These are phyloP conservation scores for Clonostachys byssicola DNA, from an alignment of 2,329 filamentous ascomycete species.

Conservation along the genomic window DNA sequence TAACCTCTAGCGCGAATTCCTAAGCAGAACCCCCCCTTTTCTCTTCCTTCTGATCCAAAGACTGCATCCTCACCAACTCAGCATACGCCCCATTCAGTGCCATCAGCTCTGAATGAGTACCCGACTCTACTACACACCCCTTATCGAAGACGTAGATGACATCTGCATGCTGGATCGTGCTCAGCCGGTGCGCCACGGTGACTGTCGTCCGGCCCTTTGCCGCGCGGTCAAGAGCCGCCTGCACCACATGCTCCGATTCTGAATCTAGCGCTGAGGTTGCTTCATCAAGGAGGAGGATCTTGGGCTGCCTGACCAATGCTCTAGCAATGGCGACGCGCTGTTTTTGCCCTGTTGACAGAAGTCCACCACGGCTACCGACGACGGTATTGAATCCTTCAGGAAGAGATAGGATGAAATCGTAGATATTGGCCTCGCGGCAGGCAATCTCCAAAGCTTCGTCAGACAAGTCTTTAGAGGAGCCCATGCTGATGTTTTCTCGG, in stretches of 20 bases:
- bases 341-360: conserved; percentile 89
- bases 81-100: conserved; percentile 66
- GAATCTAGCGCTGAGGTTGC: conserved; percentile 89
- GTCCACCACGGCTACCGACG: conserved; percentile 81
- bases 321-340: conserved; percentile 92
- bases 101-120: conserved; percentile 73
- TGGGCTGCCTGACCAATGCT: conserved; percentile 82
- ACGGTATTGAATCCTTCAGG: conserved; percentile 83
- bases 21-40: no score
- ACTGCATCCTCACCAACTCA: conserved; percentile 78
- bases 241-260: conserved; percentile 75
- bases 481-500: conserved; percentile 83
- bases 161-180: conserved; percentile 91
- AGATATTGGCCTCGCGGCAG: conserved; percentile 74
- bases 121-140: conserved; percentile 78
- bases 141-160: conserved; percentile 94
- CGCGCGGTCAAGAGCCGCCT: conserved; percentile 71
- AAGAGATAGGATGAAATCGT: conserved; percentile 83
- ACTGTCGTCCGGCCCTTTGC: conserved; percentile 84
- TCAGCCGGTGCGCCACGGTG: conserved; percentile 85
- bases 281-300: conserved; percentile 87
- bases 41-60: conserved; percentile 39
- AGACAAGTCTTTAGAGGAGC: conserved; percentile 62
- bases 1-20: no score
- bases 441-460: conserved; percentile 73